Base-by-base conservation (phyloP, 169 alveolate species). In the Plasmodium malariae region DNA sequence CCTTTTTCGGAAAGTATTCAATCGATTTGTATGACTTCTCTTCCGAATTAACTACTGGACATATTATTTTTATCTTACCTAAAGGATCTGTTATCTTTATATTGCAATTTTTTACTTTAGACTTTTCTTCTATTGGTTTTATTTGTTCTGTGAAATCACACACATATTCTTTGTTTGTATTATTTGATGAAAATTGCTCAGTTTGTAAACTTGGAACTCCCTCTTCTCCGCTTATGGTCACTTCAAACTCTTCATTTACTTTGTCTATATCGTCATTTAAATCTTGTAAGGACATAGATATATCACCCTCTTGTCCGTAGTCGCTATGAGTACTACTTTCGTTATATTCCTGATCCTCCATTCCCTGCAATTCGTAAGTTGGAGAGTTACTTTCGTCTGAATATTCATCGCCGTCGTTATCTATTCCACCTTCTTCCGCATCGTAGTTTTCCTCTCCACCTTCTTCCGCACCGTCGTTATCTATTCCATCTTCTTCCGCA, bases 91-190 rank as follows among this genome's bases (percentile, higher is more conserved):
- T 30, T 0, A 83, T 43, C n/a, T 51, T 49, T 24, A 83, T 11
- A 67, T 83, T 60, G 9, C 91, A 83, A 7, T 34, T 69, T 28
- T 34, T 60, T 67, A 36, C 83, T 37, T 45, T 83, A 21, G 24
- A 14, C 1, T 12, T 1, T 6, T 5, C 34, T 28, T 65, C 91
- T 3, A 19, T 51, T 70, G 48, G 86, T 2, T 32, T 40, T 83
- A 45, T 19, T 17, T 37, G 24, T 14, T 80, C 57, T 3, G 36
- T 40, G 68, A 83, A 83, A 21, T 83, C 91, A 68, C 91, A 83
- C 11, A 69, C 71, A 59, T 83, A 83, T n/a, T 68, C 91, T 21
- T 69, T 83, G 7, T 69, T 69, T 40, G 91, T 83, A 60, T 55
- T 67, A 34, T 59, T 45, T 19, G 89, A 76, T 36, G 62, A 14